Evolutionary conservation across 352 stramenopile genomes (phyloP), one percentile per base, ranked within the genome.

Genomic region (Phytophthora citricola): DNA sequence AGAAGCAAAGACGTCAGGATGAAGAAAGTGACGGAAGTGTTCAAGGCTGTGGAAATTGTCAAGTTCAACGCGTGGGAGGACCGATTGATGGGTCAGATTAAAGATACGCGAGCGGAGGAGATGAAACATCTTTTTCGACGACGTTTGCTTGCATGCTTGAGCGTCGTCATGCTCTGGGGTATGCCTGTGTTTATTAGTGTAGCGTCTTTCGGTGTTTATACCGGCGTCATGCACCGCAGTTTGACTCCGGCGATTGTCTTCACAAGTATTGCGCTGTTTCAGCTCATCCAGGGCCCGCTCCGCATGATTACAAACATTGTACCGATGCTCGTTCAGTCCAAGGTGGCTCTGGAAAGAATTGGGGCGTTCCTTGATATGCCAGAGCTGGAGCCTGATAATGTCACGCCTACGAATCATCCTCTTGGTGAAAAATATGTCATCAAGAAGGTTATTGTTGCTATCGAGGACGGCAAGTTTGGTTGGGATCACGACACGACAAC

Each of bases 61-160:
- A 98, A 98, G 73, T 97, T 97, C 45, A 97, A 97, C 69, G 85
- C 86, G 0, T 98, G 90, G 90, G 94, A 98, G 58, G 50, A 79
- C 20, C 87, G 83, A 7, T 93, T 98, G 69, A 63, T 83, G 40
- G 79, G 75, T n/a, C 79, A 94, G 11, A 82, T 87, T 46, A 51
- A 58, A 22, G 38, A 65, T 11, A 67, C 63, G 8, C 68, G 80
- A 4, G 56, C 57, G 2, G 56, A 52, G 5, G 80, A 89, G 48
- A 59, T 87, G 43, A 57, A 64, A 12, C 36, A 78, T n/a, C 50
- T 86, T 7, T 74, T 75, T 20, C 51, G 56, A 40, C 38, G 62
- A 7, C 64, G 73, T 6, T 56, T 77, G 0, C 66, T 78, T 2
- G 62, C 58, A 14, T 73, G 73, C 10, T 50, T 64, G 32, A 79